Evolutionary conservation across 2,329 filamentous ascomycete species (phyloP), one percentile per base, ranked within the genome.

Genomic region (Alternaria gaisen): DNA sequence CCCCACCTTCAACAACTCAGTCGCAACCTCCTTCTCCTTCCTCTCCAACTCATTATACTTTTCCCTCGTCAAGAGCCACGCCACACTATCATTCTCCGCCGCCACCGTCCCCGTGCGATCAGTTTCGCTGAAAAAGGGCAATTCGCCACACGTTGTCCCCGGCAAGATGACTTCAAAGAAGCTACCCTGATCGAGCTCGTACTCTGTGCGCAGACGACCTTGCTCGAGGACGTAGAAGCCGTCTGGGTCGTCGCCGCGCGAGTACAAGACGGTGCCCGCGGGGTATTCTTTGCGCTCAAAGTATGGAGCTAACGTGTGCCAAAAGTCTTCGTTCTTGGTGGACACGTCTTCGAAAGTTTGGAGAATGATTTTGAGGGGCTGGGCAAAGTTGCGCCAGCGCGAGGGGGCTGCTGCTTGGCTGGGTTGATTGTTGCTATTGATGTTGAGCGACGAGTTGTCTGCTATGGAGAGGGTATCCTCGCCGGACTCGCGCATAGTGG

Each of bases 51-150:
- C 85, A 54, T 84, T 83, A 92, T 94, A 99, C 53, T 85, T 84
- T 46, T 89, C 86, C 12, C 83, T 81, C 59, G 90, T 90, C 81
- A 99, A 86, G 63, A 90, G 80, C 95, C 95, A 99, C 6, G 90
- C 88, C 0, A 95, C 88, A 63, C 90, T 91, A 68, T 94, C 90
- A 55, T 89, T 86, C 76, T 98, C 94, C 2, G 92, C 92, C 43
- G 89, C 84, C 11, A 96, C 93, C 0, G 91, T 97, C 2, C 93
- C 93, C 4, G 94, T 98, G 18, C 95, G 87, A 53, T 87, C 84
- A 1, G 94, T 98, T 72, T 96, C 92, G 3, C 90, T 93, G 80
- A 99, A 99, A 82, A 99, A 99, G 0, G 95, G 95, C 54, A 99
- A 80, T 81, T 99, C 95, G 36, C 95, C 95, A 70, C 94, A 98